Evolutionary conservation across 2,329 filamentous ascomycete species (phyloP).

Genomic region (Cladobotryum mycophilum): DNA sequence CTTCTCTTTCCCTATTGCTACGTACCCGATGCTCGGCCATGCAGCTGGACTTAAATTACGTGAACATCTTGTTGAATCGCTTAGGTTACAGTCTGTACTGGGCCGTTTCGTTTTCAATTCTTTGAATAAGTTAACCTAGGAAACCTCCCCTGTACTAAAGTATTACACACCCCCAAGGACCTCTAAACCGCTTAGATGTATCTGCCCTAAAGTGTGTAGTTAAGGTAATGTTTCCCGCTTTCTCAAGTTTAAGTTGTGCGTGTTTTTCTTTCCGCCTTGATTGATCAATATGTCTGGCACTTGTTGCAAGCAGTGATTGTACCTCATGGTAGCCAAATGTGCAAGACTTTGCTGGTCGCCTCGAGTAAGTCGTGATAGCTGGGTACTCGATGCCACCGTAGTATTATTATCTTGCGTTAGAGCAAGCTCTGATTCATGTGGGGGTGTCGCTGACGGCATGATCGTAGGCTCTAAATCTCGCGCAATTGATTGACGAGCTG

Average conservation of each 20-base stretch:
- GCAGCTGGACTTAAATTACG: too few species aligned
- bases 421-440: background rate
- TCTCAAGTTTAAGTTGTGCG: slow-evolving; percentile 11
- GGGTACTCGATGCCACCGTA: background rate
- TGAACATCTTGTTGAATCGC: too few species aligned
- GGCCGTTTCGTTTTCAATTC: too few species aligned
- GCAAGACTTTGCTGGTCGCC: slow-evolving; percentile 15
- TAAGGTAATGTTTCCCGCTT: slow-evolving; percentile 14
- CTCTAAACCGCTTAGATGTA: slow-evolving; percentile 11
- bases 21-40: too few species aligned
- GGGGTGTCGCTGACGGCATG: background rate
- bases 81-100: too few species aligned
- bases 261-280: slow-evolving; percentile 11
- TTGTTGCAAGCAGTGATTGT: slow-evolving; percentile 14
- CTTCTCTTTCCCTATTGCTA: too few species aligned
- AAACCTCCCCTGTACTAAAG: too few species aligned
- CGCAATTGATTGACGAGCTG: background rate
- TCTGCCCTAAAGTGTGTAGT: slow-evolving; percentile 14
- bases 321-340: slow-evolving; percentile 16
- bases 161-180: slow-evolving; percentile 12
- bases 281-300: slow-evolving; percentile 11
- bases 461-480: background rate
- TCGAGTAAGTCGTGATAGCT: slow-evolving; percentile 12
- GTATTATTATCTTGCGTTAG: background rate
- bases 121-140: too few species aligned